Conservation (phyloP, 1,284 basidiomycete genomes). For the Trichosporon faecale region DNA sequence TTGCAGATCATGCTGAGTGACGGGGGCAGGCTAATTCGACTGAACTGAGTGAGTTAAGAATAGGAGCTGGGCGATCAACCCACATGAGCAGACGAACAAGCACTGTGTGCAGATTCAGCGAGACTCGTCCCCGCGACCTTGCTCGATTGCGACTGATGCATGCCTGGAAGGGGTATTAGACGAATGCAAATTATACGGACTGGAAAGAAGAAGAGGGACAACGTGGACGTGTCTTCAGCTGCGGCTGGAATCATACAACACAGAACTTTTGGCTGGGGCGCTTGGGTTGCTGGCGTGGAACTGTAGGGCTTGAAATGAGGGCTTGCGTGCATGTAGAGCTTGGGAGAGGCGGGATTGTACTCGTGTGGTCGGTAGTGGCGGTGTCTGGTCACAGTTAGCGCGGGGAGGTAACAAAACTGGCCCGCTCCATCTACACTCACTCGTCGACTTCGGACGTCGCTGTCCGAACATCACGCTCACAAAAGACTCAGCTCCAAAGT, state of each 20-base stretch:
- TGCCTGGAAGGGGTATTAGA: constrained; percentile 4
- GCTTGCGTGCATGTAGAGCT: background rate
- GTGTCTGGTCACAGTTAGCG: background rate
- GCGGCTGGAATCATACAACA: background rate
- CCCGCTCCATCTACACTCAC: constrained; percentile 57
- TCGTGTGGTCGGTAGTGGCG: background rate
- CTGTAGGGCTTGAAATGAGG: background rate
- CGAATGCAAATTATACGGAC: constrained; percentile 4
- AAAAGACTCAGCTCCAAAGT: constrained; percentile 87
- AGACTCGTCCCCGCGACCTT: too few species aligned
- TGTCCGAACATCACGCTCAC: background rate
- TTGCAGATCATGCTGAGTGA: too few species aligned
- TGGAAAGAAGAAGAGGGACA: background rate
- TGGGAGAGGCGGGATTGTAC: background rate
- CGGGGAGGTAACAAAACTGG: too few species aligned
- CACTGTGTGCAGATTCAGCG: too few species aligned
- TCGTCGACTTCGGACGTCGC: background rate
- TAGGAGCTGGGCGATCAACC: too few species aligned
- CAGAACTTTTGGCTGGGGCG: background rate
- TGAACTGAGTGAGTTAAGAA: too few species aligned
- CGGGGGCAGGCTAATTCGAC: too few species aligned
- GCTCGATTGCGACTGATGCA: background rate
- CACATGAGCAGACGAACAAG: too few species aligned
- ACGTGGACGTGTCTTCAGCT: background rate
- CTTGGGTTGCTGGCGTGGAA: background rate